phyloP scores from a whole-genome alignment of 208 protist genomes.

The Naegleria gruberi region DNA sequence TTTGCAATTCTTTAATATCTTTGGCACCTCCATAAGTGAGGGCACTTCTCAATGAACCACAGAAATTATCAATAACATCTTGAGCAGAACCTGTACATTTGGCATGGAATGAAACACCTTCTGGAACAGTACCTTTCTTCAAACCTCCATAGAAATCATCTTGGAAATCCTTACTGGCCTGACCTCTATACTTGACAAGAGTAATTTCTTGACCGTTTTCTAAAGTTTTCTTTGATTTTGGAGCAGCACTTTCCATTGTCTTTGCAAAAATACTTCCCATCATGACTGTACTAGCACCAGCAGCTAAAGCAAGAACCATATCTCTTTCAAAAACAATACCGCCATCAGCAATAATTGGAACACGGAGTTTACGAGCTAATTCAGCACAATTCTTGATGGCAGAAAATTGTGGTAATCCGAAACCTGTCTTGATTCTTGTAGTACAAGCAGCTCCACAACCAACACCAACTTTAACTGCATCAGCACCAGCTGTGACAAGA shows the following conservation, averaged over 20 bases:
- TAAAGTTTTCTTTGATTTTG: not conserved
- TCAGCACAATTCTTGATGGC: constrained; percentile 63
- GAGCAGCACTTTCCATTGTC: constrained; percentile 49
- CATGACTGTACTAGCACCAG: constrained; percentile 72
- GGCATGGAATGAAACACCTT: constrained; percentile 3
- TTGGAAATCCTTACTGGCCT: constrained; percentile 22
- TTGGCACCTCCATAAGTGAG: constrained; percentile 74
- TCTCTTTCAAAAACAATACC: constrained; percentile 66
- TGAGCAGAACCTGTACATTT: constrained; percentile 14
- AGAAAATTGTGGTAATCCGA: constrained; percentile 57
- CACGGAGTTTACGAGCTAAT: constrained; percentile 51
- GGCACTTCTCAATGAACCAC: constrained; percentile 65
- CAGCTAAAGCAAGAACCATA: constrained; percentile 73
- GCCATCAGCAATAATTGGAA: constrained; percentile 76
- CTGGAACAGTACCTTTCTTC: constrained; percentile 19
- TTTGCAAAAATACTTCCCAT: constrained; percentile 73
- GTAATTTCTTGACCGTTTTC: not conserved
- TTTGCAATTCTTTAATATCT: constrained; percentile 66
- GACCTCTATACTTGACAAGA: constrained; percentile 19
- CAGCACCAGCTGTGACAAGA: constrained; percentile 71
- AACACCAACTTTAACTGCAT: constrained; percentile 63
- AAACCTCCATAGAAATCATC: constrained; percentile 21
- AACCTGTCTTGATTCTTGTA: constrained; percentile 20
- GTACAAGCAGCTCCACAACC: constrained; percentile 20
- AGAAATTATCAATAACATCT: constrained; percentile 19